Conservation (phyloP, 805 yeast species). For the Myxozyma geophila region DNA sequence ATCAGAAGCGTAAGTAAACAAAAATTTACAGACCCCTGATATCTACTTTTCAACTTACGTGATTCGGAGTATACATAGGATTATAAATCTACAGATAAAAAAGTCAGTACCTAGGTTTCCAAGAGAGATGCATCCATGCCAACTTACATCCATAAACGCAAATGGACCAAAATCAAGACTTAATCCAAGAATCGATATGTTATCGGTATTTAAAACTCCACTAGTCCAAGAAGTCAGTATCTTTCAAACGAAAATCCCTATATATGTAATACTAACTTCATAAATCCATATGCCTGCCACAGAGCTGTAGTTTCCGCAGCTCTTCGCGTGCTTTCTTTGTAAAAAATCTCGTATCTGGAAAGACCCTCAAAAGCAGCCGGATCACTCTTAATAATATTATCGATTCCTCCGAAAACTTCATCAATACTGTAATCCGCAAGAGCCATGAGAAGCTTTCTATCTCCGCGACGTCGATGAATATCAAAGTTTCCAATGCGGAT, state of each 20-base stretch:
- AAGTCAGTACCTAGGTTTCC: neutral
- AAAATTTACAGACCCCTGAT: neutral
- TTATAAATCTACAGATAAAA: conserved; percentile 67
- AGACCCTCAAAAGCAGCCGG: conserved; percentile 38
- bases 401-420: conserved; percentile 57
- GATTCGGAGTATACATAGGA: conserved; percentile 84
- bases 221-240: conserved; percentile 1
- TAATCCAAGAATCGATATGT: conserved; percentile 85
- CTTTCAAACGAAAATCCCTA: neutral
- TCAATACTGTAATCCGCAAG: conserved; percentile 75
- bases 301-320: conserved; percentile 34
- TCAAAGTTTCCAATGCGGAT: conserved; percentile 88
- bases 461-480: conserved; percentile 72
- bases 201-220: conserved; percentile 94
- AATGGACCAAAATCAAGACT: conserved; percentile 95
- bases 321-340: conserved; percentile 61
- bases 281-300: conserved; percentile 70
- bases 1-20: neutral
- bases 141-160: conserved; percentile 49
- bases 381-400: conserved; percentile 41
- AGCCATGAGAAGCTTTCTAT: conserved; percentile 61
- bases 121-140: neutral
- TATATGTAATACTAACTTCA: conserved; percentile 51
- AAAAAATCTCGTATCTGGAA: conserved; percentile 71
- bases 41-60: conserved; percentile 41